phyloP scores from a whole-genome alignment of 306 rosid genomes.

The Neltuma alba region DNA sequence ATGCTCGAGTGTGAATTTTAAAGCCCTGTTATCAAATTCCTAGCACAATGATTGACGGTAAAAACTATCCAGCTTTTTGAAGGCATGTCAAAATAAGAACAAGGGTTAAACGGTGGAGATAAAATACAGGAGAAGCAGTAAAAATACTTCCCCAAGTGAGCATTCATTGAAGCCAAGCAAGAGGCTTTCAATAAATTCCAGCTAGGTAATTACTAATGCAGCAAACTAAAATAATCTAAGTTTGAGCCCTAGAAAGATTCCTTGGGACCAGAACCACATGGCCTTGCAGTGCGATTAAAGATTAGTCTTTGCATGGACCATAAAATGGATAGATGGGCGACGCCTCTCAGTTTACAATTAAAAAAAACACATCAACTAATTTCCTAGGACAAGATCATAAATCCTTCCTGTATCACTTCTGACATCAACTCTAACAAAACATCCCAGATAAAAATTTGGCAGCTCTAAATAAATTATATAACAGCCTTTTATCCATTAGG shows the following conservation, averaged over 20 bases:
- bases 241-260: background rate
- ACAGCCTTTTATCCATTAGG: slow-evolving; percentile 11
- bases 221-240: background rate
- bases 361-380: background rate
- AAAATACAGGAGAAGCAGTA: background rate
- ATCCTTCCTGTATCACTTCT: slow-evolving; percentile 15
- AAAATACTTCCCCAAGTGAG: background rate
- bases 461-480: slow-evolving; percentile 21
- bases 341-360: background rate
- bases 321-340: background rate
- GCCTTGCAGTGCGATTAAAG: background rate
- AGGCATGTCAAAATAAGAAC: background rate
- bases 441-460: slow-evolving; percentile 8
- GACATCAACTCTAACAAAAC: slow-evolving; percentile 3
- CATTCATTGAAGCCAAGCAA: background rate
- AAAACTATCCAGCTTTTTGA: slow-evolving; percentile 1
- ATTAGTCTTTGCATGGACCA: background rate
- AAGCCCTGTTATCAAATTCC: slow-evolving; percentile 9
- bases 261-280: background rate
- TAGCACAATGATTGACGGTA: background rate
- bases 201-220: background rate
- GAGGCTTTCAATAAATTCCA: slow-evolving; percentile 2
- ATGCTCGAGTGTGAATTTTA: slow-evolving; percentile 1
- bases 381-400: background rate
- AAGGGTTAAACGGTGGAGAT: background rate